phyloP scores from a whole-genome alignment of 2,329 filamentous ascomycete species.

The Talaromyces amestolkiae region DNA sequence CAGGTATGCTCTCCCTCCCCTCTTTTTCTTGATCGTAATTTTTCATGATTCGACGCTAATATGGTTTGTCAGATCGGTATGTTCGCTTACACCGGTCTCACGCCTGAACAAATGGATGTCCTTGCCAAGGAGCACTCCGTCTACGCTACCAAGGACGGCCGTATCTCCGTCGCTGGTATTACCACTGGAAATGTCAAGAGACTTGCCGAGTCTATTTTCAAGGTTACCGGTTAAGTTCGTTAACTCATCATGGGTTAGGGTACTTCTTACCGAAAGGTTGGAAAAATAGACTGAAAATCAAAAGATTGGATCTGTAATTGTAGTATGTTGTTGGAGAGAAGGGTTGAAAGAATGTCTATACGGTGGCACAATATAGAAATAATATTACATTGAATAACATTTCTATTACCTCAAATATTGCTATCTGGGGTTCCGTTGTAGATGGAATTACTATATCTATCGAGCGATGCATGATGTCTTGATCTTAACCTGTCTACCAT shows the following conservation, averaged over 20 bases:
- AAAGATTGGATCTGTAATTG: conserved; percentile 1
- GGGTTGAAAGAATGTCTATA: background rate
- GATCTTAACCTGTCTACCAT: background rate
- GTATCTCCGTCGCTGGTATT: conserved; percentile 52
- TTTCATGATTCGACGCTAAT: background rate
- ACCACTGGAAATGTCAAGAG: conserved; percentile 51
- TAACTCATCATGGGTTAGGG: background rate
- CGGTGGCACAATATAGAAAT: background rate
- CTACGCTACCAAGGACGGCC: conserved; percentile 80
- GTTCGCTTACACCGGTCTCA: conserved; percentile 97
- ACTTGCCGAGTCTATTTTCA: conserved; percentile 52
- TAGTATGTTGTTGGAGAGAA: background rate
- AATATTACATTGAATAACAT: background rate
- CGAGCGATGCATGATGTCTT: background rate
- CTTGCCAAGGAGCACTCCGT: conserved; percentile 95
- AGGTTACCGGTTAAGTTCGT: conserved; percentile 47
- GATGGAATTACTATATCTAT: background rate
- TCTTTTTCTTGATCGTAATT: too few species aligned
- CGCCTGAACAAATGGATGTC: conserved; percentile 82
- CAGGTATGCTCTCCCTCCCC: conserved; percentile 49
- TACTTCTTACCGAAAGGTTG: background rate
- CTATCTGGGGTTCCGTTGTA: background rate
- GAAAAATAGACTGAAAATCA: background rate
- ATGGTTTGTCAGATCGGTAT: conserved; percentile 71
- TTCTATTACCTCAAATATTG: background rate